phyloP scores from a whole-genome alignment of 2,329 filamentous ascomycete genomes.

The Hypoxylon sp. region DNA sequence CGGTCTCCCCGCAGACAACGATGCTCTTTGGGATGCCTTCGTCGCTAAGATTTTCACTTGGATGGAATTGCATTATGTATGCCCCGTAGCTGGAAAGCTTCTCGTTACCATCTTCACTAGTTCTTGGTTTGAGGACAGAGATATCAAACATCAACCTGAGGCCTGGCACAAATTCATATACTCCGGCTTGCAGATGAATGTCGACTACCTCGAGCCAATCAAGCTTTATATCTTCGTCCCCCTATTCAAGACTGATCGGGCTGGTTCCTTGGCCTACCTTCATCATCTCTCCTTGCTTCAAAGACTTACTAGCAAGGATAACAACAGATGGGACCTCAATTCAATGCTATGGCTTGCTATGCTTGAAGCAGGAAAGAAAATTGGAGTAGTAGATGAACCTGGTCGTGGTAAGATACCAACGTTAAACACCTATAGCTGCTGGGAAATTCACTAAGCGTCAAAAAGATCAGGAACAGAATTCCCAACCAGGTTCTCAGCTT shows the following conservation, averaged over 20 bases:
- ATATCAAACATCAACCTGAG: conserved; percentile 57
- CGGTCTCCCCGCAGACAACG: conserved; percentile 45
- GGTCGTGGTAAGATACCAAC: conserved; percentile 57
- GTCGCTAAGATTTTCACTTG: conserved; percentile 66
- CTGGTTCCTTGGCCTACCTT: conserved; percentile 70
- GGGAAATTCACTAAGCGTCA: conserved; percentile 29
- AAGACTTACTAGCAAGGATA: conserved; percentile 62
- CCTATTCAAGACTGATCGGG: conserved; percentile 71
- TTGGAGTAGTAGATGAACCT: conserved; percentile 78
- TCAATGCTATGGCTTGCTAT: conserved; percentile 75
- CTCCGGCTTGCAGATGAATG: conserved; percentile 63
- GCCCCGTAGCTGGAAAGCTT: conserved; percentile 72
- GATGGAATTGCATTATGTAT: conserved; percentile 71
- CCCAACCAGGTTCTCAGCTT: conserved; percentile 54
- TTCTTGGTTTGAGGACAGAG: conserved; percentile 56
- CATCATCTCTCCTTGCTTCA: conserved; percentile 67
- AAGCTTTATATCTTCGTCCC: conserved; percentile 76
- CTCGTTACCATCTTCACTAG: conserved; percentile 70
- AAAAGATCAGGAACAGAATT: conserved; percentile 46
- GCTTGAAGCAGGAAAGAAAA: conserved; percentile 79
- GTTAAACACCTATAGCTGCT: conserved; percentile 41
- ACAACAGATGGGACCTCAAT: conserved; percentile 64
- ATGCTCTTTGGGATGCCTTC: conserved; percentile 66
- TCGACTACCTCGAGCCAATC: conserved; percentile 71
- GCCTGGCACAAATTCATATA: conserved; percentile 72